These are phyloP conservation scores for Didymella pomorum DNA, from an alignment of 2,329 filamentous ascomycete species.

Conservation along the genomic window DNA sequence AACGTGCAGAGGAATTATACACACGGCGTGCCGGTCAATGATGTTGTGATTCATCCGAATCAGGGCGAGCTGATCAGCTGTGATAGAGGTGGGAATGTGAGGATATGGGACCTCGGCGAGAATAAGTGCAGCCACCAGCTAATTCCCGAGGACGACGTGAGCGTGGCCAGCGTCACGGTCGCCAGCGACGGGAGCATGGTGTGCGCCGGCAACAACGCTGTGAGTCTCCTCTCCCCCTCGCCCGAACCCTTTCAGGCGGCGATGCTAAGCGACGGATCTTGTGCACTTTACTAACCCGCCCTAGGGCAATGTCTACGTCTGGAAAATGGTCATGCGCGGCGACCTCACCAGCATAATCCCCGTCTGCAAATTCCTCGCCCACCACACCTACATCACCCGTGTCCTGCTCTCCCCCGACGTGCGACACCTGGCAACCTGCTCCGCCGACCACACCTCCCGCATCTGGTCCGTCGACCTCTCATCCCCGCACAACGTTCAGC, in stretches of 20 bases:
- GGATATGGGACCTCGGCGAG: conserved; percentile 96
- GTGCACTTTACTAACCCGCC: neutral
- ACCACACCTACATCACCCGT: conserved; percentile 91
- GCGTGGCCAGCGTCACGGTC: conserved; percentile 92
- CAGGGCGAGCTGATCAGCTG: conserved; percentile 98
- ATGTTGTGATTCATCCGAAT: conserved; percentile 99
- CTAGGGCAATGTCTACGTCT: conserved; percentile 95
- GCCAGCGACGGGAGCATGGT: conserved; percentile 92
- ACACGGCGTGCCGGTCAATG: conserved; percentile 88
- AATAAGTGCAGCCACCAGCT: conserved; percentile 97
- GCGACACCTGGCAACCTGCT: conserved; percentile 92
- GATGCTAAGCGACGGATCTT: no score
- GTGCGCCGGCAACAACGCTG: conserved; percentile 90
- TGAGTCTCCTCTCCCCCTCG: conserved; percentile 57
- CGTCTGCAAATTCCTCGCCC: conserved; percentile 86
- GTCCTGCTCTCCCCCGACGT: conserved; percentile 92
- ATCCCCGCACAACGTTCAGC: conserved; percentile 46
- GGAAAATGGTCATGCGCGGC: conserved; percentile 85
- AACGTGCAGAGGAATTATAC: conserved; percentile 91
- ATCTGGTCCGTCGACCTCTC: conserved; percentile 86
- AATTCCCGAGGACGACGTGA: conserved; percentile 94
- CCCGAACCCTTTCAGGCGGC: no score
- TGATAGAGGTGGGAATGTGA: conserved; percentile 88
- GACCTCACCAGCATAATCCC: conserved; percentile 86
- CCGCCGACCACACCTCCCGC: conserved; percentile 90